Evolutionary conservation across 2,329 filamentous ascomycete genomes (phyloP).

Genomic region (Paraphaeosphaeria minitans): DNA sequence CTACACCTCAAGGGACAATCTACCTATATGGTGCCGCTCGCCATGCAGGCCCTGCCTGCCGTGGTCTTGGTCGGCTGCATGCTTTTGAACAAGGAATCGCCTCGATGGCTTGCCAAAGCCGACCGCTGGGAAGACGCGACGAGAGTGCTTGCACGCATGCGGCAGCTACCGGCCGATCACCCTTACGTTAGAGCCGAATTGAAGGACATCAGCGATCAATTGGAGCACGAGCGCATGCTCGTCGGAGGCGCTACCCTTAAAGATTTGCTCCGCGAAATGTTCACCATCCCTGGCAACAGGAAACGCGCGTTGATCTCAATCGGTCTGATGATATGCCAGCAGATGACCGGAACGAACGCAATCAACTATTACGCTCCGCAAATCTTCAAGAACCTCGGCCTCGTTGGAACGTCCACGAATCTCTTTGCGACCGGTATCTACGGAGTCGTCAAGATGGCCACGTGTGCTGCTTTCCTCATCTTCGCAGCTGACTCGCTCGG

Average conservation of each 20-base stretch:
- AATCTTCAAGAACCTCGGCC: constrained; percentile 70
- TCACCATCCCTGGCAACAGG: constrained; percentile 57
- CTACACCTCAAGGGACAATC: constrained; percentile 54
- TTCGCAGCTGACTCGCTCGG: constrained; percentile 73
- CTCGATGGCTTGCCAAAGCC: constrained; percentile 69
- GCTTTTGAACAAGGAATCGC: constrained; percentile 67
- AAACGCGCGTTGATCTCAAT: constrained; percentile 69
- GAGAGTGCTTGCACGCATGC: constrained; percentile 60
- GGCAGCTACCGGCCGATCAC: constrained; percentile 54
- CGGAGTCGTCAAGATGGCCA: constrained; percentile 71
- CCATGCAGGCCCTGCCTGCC: constrained; percentile 68
- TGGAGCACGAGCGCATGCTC: constrained; percentile 62
- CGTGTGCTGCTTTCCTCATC: constrained; percentile 67
- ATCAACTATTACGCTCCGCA: constrained; percentile 70
- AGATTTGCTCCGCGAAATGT: constrained; percentile 50
- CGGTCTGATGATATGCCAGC: constrained; percentile 69
- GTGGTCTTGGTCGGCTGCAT: constrained; percentile 65
- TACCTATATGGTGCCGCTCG: constrained; percentile 66
- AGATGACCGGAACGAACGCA: constrained; percentile 66
- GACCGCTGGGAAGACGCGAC: constrained; percentile 71
- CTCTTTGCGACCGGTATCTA: constrained; percentile 78
- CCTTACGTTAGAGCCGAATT: constrained; percentile 45
- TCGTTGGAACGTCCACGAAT: constrained; percentile 60
- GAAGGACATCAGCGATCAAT: constrained; percentile 45
- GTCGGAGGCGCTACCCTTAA: constrained; percentile 55